Base-by-base conservation (phyloP, 1,284 basidiomycete species). In the Pterulicium gracile region DNA sequence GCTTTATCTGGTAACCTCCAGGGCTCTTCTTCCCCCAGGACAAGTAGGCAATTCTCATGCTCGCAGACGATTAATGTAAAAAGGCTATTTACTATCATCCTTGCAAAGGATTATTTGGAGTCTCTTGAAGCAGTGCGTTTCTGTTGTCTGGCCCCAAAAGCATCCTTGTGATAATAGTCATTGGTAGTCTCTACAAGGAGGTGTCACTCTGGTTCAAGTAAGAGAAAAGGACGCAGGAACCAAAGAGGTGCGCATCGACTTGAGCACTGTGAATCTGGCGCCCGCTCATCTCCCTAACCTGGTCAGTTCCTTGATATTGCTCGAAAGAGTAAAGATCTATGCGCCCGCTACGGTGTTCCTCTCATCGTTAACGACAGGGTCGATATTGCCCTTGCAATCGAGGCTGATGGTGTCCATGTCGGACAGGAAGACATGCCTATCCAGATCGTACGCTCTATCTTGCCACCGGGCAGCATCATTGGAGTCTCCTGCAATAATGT, bases 361-460 rank as follows among this genome's bases (percentile, higher is more conserved):
- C 69, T 98, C 21, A 69, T 98, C 49, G 88, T 98, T 66, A 97
- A 98, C 58, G 92, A 95, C 64, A 80, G 92, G 12, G 70, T 94
- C 50, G 92, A 95, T 56, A 79, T 96, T 40, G 88, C 87, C 3
- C 72, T 93, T 21, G 86, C 88, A 5, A 68, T 88, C 19, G 68
- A 75, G 45, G 83, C 82, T 1, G 78, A 80, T 43, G 93, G 89
- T 3, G 79, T 97, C 7, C 94, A 98, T 58, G 70, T 98, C 44
- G 94, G 94, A 2, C 94, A 98, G 65, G 78, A 79, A 0, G 94
- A 98, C 60, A 88, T 94, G 72, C 80, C 88, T 1, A 69, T 90
- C 1, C 53, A 67, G 2, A 58, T 81, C 21, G 92, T 88, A 0
- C 79, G 88, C 23, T 58, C 60, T 14, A 68, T 94, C 3, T 70